phyloP scores from a whole-genome alignment of 495 filamentous ascomycete species.

The Xylaria telfairii region DNA sequence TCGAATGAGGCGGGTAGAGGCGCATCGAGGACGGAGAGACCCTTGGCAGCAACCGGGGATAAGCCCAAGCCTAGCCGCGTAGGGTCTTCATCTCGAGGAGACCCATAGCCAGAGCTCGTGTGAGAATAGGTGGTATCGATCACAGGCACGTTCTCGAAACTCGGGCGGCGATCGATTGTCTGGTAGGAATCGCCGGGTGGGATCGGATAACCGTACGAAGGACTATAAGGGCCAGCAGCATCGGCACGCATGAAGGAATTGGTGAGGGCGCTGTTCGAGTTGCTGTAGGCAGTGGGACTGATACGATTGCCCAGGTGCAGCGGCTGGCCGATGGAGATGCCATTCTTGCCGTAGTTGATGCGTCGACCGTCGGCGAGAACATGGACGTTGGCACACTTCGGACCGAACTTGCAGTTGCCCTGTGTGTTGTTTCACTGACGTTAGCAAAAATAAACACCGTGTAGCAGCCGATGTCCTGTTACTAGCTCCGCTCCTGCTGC shows the following conservation, averaged over 20 bases:
- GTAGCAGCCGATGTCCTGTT: conserved; percentile 1
- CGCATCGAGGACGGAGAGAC: conserved; percentile 87
- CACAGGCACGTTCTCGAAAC: conserved; percentile 67
- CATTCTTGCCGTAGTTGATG: conserved; percentile 73
- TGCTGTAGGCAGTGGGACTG: conserved; percentile 63
- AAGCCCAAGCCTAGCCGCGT: conserved; percentile 67
- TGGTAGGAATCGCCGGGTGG: conserved; percentile 48
- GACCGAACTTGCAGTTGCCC: conserved; percentile 99
- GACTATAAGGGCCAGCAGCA: conserved; percentile 49
- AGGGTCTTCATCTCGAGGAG: conserved; percentile 76
- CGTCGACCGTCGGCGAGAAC: conserved; percentile 91
- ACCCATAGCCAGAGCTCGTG: conserved; percentile 81
- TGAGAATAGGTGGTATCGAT: conserved; percentile 83
- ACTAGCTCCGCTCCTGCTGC: neutral
- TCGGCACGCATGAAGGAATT: conserved; percentile 83
- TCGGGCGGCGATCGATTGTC: conserved; percentile 50
- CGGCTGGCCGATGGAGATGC: conserved; percentile 56
- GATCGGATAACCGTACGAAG: conserved; percentile 44
- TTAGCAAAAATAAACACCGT: conserved; percentile 39
- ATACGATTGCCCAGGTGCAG: conserved; percentile 74
- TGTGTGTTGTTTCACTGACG: conserved; percentile 47
- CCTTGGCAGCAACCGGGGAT: conserved; percentile 72
- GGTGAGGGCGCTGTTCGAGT: conserved; percentile 75
- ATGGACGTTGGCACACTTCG: conserved; percentile 95
- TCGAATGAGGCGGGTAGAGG: conserved; percentile 95